A percentile compares a stretch with the other conserved stretches of the same genome.
Evolutionary conservation across 805 yeast species (phyloP).

Genomic region (Babjeviella inositovora): DNA sequence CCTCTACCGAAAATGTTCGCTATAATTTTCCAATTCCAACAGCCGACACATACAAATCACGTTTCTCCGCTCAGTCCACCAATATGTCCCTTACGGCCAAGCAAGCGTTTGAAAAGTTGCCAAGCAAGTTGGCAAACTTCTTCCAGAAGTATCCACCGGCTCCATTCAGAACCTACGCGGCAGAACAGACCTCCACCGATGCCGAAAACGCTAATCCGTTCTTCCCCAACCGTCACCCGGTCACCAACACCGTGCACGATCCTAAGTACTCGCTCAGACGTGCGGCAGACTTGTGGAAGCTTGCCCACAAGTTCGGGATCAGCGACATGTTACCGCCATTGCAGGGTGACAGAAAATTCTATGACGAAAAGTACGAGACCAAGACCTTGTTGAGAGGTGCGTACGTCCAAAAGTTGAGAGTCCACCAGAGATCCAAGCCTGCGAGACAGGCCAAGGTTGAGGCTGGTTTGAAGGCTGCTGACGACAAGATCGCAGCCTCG

Average conservation of each 20-base stretch:
- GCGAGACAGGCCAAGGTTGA: slow-evolving; percentile 43
- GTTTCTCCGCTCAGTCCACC: too few relatives aligned
- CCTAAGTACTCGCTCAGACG: slow-evolving; percentile 71
- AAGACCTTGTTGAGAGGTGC: slow-evolving; percentile 69
- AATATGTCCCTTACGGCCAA: too few relatives aligned
- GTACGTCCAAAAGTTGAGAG: slow-evolving; percentile 60
- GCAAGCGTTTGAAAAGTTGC: slow-evolving; percentile 55
- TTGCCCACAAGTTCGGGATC: slow-evolving; percentile 72
- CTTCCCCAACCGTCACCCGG: slow-evolving; percentile 69
- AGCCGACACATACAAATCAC: too few relatives aligned
- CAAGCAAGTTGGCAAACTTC: slow-evolving; percentile 52
- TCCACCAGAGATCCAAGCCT: slow-evolving; percentile 55
- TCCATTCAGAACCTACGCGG: slow-evolving; percentile 53
- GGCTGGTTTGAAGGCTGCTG: slow-evolving; percentile 53
- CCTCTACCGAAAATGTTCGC: too few relatives aligned
- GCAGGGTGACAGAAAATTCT: slow-evolving; percentile 50
- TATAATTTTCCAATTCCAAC: too few relatives aligned
- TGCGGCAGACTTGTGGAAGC: slow-evolving; percentile 68
- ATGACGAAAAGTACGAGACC: slow-evolving; percentile 56
- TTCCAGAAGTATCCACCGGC: slow-evolving; percentile 76
- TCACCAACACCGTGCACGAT: slow-evolving; percentile 61
- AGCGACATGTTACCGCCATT: slow-evolving; percentile 59
- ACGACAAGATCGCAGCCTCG: slow-evolving; percentile 46
- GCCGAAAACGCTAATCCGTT: slow-evolving; percentile 78
- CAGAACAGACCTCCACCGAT: slow-evolving; percentile 43